Evolutionary conservation across 768 basidiomycete genomes (phyloP), one percentile per base, ranked within the genome.

Genomic region (Kwoniella shandongensis): DNA sequence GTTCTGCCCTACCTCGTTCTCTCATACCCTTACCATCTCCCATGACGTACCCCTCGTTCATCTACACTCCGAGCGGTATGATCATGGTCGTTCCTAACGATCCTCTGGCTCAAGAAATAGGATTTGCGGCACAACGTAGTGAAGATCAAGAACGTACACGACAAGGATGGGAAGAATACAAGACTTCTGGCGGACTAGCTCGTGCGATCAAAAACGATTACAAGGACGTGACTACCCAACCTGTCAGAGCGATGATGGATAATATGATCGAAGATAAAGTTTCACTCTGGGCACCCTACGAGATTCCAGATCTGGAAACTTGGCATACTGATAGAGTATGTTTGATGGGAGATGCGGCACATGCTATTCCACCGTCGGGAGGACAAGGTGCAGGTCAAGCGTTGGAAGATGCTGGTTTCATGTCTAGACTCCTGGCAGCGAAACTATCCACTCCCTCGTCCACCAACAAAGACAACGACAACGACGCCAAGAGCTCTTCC

Each of bases 281-380:
- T 7, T 27, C 40, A 10, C 25, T 61, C 4, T 61, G 59, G 59
- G 51, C 59, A 11, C 46, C 44, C 10, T 61, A 61, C 36, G 25
- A 38, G 8, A 35, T 61, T n/a, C 47, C 59, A 3, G 42, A 36
- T 7, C 8, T 61, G 22, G 11, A 36, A 1, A 29, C 20, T 15
- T 61, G 59, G 59, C 59, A 61, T 32, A 55, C 59, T 1, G 13
- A 18, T 2, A 32, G 59, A 5, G 47, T 50, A 1, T 55, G 52
- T 57, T 48, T 70, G 1, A 51, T 70, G 1, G 69, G 66, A 10
- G 69, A 70, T 32, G 69, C 69, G 0, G 69, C 69, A 5, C 69
- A 70, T 39, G 66, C 50, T 1, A 22, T 70, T 3, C 60, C 62
- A 8, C 62, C 56, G 0, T 32, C 32, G 7, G 57, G 56, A 18